Evolutionary conservation across 257 asterid genomes (phyloP).

Genomic region (Primulina huaijiensis): DNA sequence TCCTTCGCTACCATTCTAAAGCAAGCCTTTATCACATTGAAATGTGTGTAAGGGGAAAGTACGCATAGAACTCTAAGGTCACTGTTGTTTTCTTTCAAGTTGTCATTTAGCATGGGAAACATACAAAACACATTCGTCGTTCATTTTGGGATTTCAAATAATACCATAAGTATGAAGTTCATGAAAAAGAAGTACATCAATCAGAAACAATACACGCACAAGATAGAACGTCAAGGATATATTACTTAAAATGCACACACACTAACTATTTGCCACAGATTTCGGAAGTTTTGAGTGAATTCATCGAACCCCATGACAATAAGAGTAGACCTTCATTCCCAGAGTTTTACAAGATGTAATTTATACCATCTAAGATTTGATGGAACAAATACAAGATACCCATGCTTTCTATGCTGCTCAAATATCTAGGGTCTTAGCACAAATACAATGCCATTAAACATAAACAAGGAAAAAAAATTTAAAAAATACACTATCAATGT

Average conservation of each 20-base stretch:
- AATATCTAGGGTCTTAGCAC: background rate
- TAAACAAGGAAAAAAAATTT: background rate
- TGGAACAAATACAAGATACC: background rate
- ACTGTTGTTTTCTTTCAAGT: conserved; percentile 1
- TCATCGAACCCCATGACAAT: background rate
- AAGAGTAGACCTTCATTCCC: background rate
- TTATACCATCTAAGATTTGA: background rate
- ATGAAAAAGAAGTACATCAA: conserved; percentile 1
- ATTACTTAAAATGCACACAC: background rate
- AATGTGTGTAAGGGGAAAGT: too few relatives aligned
- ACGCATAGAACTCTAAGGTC: background rate
- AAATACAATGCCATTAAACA: background rate
- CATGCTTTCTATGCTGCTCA: background rate
- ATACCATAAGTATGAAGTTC: conserved; percentile 9
- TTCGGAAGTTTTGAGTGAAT: background rate
- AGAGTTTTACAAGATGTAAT: background rate
- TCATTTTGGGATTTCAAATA: conserved; percentile 9
- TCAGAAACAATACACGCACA: conserved; percentile 7
- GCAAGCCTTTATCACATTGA: background rate
- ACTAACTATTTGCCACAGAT: conserved; percentile 3
- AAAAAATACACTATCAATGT: background rate
- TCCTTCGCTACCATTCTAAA: background rate
- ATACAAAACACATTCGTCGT: conserved; percentile 11
- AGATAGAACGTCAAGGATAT: background rate
- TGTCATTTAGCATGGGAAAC: conserved; percentile 9